Base-by-base conservation (phyloP, 2,329 filamentous ascomycete genomes). In the Fusarium phyllophilum region DNA sequence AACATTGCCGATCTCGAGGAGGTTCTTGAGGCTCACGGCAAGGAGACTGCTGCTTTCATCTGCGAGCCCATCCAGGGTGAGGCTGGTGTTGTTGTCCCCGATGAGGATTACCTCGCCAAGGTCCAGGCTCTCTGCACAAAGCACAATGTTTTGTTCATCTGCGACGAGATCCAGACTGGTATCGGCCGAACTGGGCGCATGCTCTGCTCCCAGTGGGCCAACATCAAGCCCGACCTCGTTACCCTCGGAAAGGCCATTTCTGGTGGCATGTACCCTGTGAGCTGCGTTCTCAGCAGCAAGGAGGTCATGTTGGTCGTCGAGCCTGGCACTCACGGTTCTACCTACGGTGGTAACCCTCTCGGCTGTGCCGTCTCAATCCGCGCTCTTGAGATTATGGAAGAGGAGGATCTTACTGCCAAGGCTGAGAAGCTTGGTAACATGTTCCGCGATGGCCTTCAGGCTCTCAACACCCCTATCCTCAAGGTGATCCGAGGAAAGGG, bases 251-350 rank as follows among this genome's bases (percentile, higher is more conserved):
- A 99, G 87, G 96, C 96, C 77, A 97, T 99, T 82, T 97, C 95
- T 39, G 96, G 96, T 73, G 96, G 96, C 83, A 96, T 98, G 93
- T 99, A 99, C 85, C 96, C 96, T n/a, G 96, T 99, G 66, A 97
- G 95, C 70, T 95, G 92, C 78, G 95, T 99, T 55, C 88, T 99
- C 59, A 92, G 93, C 71, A 91, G 91, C 78, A 95, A 93, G 84
- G 95, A 98, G 65, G 88, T 98, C 73, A 98, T 99, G 95, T 89
- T 98, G 75, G 96, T 96, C 15, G 88, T 99, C 73, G 96, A 99
- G 87, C 94, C 96, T 33, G 96, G 96, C 68, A 98, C 96, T 33
- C 96, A 99, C 84, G 96, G 96, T 55, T 97, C 94, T 46, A 99
- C 96, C n/a, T 99, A 98, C 80, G 96, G 96, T 70, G 96, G 96